These are phyloP conservation scores for Colletotrichum endophyticum DNA, from an alignment of 2,329 filamentous ascomycete species.

Conservation along the genomic window DNA sequence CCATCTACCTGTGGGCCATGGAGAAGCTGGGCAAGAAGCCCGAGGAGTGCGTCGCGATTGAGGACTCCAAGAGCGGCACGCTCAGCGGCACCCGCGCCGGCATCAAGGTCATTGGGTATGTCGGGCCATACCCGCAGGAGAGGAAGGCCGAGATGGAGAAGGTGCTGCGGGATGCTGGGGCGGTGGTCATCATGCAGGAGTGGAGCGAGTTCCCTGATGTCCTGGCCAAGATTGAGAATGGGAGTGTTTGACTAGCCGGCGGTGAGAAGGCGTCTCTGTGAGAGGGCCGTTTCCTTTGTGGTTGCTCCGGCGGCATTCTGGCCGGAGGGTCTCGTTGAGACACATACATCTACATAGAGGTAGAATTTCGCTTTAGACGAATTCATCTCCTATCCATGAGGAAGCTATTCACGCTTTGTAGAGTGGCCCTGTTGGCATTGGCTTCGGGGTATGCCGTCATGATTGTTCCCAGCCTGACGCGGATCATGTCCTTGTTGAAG, in stretches of 20 bases:
- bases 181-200: conserved; percentile 64
- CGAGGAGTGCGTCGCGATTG: conserved; percentile 77
- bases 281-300: background rate
- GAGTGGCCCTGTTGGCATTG: conserved; percentile 82
- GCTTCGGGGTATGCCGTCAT: conserved; percentile 79
- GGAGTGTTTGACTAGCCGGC: conserved; percentile 22
- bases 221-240: conserved; percentile 45
- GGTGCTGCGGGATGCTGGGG: conserved; percentile 64
- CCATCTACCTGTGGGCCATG: conserved; percentile 83
- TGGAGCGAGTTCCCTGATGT: conserved; percentile 60
- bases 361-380: background rate
- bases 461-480: conserved; percentile 79
- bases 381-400: conserved; percentile 65
- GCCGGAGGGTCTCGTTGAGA: background rate
- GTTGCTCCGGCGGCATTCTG: background rate
- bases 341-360: background rate
- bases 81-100: conserved; percentile 75
- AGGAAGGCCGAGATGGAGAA: conserved; percentile 71
- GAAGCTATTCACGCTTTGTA: conserved; percentile 92
- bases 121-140: conserved; percentile 73
- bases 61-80: conserved; percentile 88
- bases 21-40: conserved; percentile 74
- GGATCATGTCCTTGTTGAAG: conserved; percentile 79
- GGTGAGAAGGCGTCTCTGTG: conserved; percentile 7
- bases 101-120: conserved; percentile 84